phyloP scores from a whole-genome alignment of 768 basidiomycete species.

The Naganishia vaughanmartiniae region DNA sequence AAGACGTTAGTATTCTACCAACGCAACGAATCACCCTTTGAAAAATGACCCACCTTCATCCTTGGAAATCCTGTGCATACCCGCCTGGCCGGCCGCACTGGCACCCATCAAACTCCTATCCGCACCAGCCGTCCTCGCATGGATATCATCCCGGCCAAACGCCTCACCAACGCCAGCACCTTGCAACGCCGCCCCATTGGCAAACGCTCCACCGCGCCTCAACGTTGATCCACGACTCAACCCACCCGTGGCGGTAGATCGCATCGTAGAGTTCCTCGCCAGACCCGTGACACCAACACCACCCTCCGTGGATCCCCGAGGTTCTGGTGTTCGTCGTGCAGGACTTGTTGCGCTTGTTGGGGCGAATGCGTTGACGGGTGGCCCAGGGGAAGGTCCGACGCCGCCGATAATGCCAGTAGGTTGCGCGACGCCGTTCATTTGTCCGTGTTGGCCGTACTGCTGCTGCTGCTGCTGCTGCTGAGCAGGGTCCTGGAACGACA shows the following conservation, averaged over 20 bases:
- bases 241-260: slow-evolving; percentile 19
- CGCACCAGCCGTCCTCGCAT: slow-evolving; percentile 28
- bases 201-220: slow-evolving; percentile 31
- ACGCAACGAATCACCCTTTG: no score
- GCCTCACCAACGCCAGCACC: slow-evolving; percentile 30
- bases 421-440: slow-evolving; percentile 10
- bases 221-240: slow-evolving; percentile 30
- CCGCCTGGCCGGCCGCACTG: slow-evolving; percentile 16
- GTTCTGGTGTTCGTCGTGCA: slow-evolving; percentile 8
- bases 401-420: neutral
- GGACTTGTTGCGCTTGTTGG: slow-evolving; percentile 20
- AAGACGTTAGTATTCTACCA: neutral
- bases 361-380: slow-evolving; percentile 21
- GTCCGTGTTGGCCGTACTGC: slow-evolving; percentile 1
- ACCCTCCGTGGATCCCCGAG: neutral
- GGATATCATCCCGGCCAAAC: slow-evolving; percentile 29
- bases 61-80: slow-evolving; percentile 30
- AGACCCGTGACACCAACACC: slow-evolving; percentile 5
- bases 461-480: slow-evolving; percentile 8
- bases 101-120: slow-evolving; percentile 24
- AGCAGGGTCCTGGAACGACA: slow-evolving; percentile 21
- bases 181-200: slow-evolving; percentile 32
- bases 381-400: slow-evolving; percentile 30
- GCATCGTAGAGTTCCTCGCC: slow-evolving; percentile 20
- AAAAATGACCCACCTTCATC: slow-evolving; percentile 15